phyloP scores from a whole-genome alignment of 345 rosid genomes.

The Arabis hirsuta region DNA sequence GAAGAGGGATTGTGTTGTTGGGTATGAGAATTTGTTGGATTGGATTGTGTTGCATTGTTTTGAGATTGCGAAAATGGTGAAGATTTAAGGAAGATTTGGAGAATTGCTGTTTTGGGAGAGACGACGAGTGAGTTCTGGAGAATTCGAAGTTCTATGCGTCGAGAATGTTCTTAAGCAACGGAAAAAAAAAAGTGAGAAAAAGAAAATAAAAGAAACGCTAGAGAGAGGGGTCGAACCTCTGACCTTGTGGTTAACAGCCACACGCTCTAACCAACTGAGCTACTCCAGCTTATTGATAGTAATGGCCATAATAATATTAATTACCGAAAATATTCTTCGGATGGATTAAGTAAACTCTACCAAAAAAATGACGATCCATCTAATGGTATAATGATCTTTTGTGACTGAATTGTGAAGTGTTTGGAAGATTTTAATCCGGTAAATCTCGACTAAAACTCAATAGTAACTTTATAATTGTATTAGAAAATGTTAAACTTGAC shows the following conservation, averaged over 20 bases:
- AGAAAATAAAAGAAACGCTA: conserved; percentile 5
- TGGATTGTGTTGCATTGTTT: conserved; percentile 7
- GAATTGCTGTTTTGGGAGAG: neutral
- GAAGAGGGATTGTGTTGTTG: too few relatives aligned
- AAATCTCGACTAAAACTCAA: too few relatives aligned
- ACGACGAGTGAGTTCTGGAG: conserved; percentile 35
- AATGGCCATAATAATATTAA: too few relatives aligned
- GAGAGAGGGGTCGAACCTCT: conserved; percentile 59
- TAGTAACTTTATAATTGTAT: too few relatives aligned
- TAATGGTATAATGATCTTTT: too few relatives aligned
- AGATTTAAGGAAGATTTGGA: neutral
- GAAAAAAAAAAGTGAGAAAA: too few relatives aligned
- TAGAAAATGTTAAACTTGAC: too few relatives aligned
- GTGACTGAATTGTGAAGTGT: too few relatives aligned
- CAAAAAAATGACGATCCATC: too few relatives aligned
- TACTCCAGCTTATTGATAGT: conserved; percentile 56
- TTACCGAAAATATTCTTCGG: too few relatives aligned
- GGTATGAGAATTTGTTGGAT: neutral
- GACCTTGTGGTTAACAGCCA: conserved; percentile 96
- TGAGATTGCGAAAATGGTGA: conserved; percentile 16
- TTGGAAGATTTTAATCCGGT: too few relatives aligned
- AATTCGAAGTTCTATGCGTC: conserved; percentile 23
- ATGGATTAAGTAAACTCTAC: too few relatives aligned
- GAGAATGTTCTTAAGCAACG: conserved; percentile 25
- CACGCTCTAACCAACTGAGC: conserved; percentile 96